These are phyloP conservation scores for Alternaria arbusti DNA, from an alignment of 2,329 filamentous ascomycete species.

Conservation along the genomic window DNA sequence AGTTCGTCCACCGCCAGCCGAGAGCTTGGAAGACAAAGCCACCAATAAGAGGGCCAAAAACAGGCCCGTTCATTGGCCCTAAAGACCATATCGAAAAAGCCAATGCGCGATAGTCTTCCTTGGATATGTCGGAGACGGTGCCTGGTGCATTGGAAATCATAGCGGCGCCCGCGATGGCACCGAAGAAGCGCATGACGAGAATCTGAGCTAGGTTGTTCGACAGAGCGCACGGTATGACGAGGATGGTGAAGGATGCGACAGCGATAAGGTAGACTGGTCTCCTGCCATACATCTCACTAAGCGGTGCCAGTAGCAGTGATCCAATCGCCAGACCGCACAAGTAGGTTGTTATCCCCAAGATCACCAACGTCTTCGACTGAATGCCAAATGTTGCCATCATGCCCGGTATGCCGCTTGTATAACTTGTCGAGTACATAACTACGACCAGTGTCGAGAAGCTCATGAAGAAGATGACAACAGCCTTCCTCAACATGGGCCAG, in stretches of 20 bases:
- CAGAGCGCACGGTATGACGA: slow-evolving; percentile 75
- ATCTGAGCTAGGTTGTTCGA: slow-evolving; percentile 71
- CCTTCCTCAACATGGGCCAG: slow-evolving; percentile 68
- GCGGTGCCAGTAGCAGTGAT: slow-evolving; percentile 73
- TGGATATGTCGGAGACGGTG: slow-evolving; percentile 81
- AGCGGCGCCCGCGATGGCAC: slow-evolving; percentile 75
- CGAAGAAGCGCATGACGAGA: slow-evolving; percentile 76
- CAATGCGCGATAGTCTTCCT: slow-evolving; percentile 79
- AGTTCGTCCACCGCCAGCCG: slow-evolving; percentile 89
- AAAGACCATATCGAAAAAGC: slow-evolving; percentile 84
- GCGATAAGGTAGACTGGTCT: slow-evolving; percentile 71
- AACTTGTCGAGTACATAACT: slow-evolving; percentile 73
- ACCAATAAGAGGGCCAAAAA: slow-evolving; percentile 72
- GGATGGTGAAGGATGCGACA: slow-evolving; percentile 67
- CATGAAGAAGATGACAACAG: slow-evolving; percentile 61
- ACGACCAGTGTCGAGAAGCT: slow-evolving; percentile 62
- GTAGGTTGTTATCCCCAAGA: slow-evolving; percentile 80
- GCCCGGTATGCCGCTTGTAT: slow-evolving; percentile 73
- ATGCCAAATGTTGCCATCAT: slow-evolving; percentile 72
- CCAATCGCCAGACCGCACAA: slow-evolving; percentile 76
- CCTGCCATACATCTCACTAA: slow-evolving; percentile 74
- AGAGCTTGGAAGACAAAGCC: slow-evolving; percentile 80
- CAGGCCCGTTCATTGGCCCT: slow-evolving; percentile 55
- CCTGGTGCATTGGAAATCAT: slow-evolving; percentile 86
- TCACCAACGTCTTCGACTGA: slow-evolving; percentile 65